Evolutionary conservation across 768 basidiomycete species (phyloP).

Genomic region (Collybia mongolica): DNA sequence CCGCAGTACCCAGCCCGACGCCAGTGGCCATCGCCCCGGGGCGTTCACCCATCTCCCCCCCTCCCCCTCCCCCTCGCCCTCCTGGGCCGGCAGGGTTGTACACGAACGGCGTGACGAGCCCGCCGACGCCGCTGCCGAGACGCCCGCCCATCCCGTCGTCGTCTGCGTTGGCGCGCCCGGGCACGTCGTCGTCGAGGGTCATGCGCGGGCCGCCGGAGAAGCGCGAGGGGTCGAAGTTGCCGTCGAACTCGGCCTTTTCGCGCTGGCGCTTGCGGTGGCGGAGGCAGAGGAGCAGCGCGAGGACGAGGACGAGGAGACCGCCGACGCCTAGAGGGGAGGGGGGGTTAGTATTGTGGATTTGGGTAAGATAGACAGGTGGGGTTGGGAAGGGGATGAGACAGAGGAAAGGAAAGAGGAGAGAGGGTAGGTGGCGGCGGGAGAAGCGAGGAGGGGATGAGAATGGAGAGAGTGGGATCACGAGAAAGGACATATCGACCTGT

Average conservation of each 20-base stretch:
- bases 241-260: conserved; percentile 30
- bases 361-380: too few relatives aligned
- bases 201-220: conserved; percentile 16
- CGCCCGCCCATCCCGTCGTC: conserved; percentile 37
- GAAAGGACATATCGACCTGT: too few relatives aligned
- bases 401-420: too few relatives aligned
- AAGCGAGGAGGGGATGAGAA: too few relatives aligned
- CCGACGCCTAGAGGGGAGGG: conserved; percentile 25
- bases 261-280: conserved; percentile 21
- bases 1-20: too few relatives aligned
- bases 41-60: background rate
- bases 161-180: conserved; percentile 5
- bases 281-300: conserved; percentile 24
- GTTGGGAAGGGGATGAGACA: too few relatives aligned
- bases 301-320: conserved; percentile 20
- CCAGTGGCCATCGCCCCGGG: background rate
- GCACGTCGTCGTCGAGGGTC: conserved; percentile 9
- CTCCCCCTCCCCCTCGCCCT: too few relatives aligned
- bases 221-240: conserved; percentile 38
- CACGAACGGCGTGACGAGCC: conserved; percentile 31
- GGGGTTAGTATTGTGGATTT: too few relatives aligned
- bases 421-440: too few relatives aligned
- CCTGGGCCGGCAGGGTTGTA: conserved; percentile 7
- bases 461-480: too few relatives aligned
- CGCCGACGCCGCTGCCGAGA: conserved; percentile 24